A percentile compares a stretch with the other conserved stretches of the same genome.
Evolutionary conservation across 2,329 filamentous ascomycete genomes (phyloP).

Genomic region (Microascus cirrosus): DNA sequence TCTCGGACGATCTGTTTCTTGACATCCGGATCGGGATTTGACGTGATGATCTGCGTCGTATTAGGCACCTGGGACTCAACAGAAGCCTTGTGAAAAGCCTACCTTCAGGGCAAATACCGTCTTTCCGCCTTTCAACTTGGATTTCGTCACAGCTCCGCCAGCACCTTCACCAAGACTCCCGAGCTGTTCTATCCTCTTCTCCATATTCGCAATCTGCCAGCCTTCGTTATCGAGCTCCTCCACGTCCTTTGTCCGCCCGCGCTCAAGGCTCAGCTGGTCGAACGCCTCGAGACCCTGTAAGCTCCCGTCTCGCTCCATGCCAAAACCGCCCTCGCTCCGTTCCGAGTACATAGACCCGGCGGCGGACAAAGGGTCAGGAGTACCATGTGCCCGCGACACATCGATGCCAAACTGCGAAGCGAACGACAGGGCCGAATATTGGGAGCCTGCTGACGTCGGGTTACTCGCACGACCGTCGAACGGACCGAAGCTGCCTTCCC

Average conservation of each 20-base stretch:
- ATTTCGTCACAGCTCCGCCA: constrained; percentile 87
- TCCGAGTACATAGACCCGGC: constrained; percentile 80
- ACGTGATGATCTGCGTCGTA: constrained; percentile 73
- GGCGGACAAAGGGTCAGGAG: constrained; percentile 77
- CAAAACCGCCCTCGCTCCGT: constrained; percentile 58
- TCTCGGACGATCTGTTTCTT: constrained; percentile 98
- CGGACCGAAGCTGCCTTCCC: constrained; percentile 73
- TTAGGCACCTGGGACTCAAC: not conserved
- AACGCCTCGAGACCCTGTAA: constrained; percentile 67
- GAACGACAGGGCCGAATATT: constrained; percentile 75
- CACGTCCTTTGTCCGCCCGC: constrained; percentile 74
- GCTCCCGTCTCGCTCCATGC: constrained; percentile 71
- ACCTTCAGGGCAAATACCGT: constrained; percentile 96
- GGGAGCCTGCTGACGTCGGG: constrained; percentile 77
- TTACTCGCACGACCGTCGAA: constrained; percentile 67
- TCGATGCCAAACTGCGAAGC: constrained; percentile 62
- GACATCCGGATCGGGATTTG: constrained; percentile 92
- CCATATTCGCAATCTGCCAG: constrained; percentile 85
- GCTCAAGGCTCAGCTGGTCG: constrained; percentile 72
- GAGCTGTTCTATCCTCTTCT: constrained; percentile 77
- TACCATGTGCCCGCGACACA: constrained; percentile 51
- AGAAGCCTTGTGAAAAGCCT: constrained; percentile 13
- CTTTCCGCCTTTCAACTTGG: constrained; percentile 80
- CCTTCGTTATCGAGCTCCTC: constrained; percentile 92
- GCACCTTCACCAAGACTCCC: constrained; percentile 90